Percentiles rank a stretch among this genome's conserved stretches.
Evolutionary conservation across 1,284 basidiomycete genomes (phyloP).

Genomic region (Apiotrichum brassicae): DNA sequence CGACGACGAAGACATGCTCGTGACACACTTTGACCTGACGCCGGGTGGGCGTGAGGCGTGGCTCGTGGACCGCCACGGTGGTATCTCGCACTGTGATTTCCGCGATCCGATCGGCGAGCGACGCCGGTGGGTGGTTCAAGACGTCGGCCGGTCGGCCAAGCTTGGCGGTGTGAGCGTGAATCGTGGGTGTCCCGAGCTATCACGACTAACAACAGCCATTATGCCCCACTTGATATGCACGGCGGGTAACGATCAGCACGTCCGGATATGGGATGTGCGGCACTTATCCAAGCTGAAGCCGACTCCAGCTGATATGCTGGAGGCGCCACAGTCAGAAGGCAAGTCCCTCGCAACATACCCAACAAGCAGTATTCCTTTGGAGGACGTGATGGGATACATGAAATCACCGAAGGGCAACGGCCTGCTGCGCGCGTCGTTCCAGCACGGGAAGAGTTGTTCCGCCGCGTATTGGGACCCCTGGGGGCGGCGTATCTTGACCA

Average conservation of each 20-base stretch:
- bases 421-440: slow-evolving; percentile 34
- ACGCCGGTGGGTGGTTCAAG: slow-evolving; percentile 39
- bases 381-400: slow-evolving; percentile 20
- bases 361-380: slow-evolving; percentile 22
- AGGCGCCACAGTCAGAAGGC: slow-evolving; percentile 8
- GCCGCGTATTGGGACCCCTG: slow-evolving; percentile 50
- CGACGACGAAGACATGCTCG: slow-evolving; percentile 45
- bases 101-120: slow-evolving; percentile 30
- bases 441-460: slow-evolving; percentile 47
- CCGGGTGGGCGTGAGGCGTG: slow-evolving; percentile 46
- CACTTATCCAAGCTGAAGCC: slow-evolving; percentile 30
- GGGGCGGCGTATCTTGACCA: slow-evolving; percentile 46
- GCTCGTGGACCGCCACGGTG: slow-evolving; percentile 48
- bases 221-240: slow-evolving; percentile 44
- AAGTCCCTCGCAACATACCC: slow-evolving; percentile 16
- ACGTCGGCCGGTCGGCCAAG: slow-evolving; percentile 40
- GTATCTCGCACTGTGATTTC: slow-evolving; percentile 48
- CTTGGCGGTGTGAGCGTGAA: slow-evolving; percentile 46
- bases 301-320: slow-evolving; percentile 10
- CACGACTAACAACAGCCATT: slow-evolving; percentile 25
- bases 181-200: slow-evolving; percentile 28
- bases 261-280: slow-evolving; percentile 46
- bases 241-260: slow-evolving; percentile 40
- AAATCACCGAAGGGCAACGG: slow-evolving; percentile 28
- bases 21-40: slow-evolving; percentile 49